phyloP scores from a whole-genome alignment of 441 rosid species.

The Erodium chrysanthum region DNA sequence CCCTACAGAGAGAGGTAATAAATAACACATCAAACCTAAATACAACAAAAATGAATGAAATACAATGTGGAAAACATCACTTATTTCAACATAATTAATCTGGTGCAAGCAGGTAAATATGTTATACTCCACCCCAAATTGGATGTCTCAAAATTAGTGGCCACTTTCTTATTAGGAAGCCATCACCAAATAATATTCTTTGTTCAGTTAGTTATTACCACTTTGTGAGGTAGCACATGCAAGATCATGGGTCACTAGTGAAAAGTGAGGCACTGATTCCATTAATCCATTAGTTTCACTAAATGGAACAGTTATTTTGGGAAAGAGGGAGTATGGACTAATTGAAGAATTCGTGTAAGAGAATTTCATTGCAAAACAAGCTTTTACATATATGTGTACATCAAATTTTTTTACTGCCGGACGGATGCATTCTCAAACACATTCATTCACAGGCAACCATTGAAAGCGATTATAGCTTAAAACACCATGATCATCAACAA shows the following conservation, averaged over 20 bases:
- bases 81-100: neutral
- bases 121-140: neutral
- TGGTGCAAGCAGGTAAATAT: neutral
- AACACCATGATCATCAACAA: conserved; percentile 4
- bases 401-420: neutral
- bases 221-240: neutral
- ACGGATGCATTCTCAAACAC: neutral
- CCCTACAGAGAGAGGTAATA: conserved; percentile 38
- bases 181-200: neutral
- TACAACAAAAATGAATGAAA: neutral
- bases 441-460: neutral
- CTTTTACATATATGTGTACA: neutral
- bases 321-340: neutral
- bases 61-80: neutral
- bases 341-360: neutral
- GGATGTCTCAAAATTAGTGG: neutral
- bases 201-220: neutral
- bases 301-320: neutral
- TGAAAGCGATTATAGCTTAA: neutral
- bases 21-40: neutral
- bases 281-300: neutral
- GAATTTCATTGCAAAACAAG: neutral
- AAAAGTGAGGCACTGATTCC: neutral
- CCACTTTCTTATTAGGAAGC: neutral
- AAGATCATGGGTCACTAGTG: neutral